Evolutionary conservation across 345 rosid species (phyloP).

Genomic region (Populus ilicifolia): DNA sequence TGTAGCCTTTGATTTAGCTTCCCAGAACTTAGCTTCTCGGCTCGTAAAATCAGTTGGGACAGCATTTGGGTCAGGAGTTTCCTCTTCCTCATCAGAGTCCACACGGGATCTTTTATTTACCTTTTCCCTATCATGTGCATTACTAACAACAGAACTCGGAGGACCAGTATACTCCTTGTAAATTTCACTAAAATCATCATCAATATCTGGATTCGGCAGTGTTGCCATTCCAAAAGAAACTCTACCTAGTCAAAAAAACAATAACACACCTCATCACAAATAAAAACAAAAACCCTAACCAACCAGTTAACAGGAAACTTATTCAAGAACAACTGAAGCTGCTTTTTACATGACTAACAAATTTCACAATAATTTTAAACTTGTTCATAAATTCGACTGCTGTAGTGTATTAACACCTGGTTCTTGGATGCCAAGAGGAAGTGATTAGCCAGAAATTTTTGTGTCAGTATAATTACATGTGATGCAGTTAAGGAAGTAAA

Average conservation of each 20-base stretch:
- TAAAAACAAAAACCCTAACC: neutral
- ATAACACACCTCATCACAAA: neutral
- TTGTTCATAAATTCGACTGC: neutral
- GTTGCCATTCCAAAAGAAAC: constrained; percentile 50
- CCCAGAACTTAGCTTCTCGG: constrained; percentile 98
- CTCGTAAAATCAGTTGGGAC: constrained; percentile 98
- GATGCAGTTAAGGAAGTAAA: neutral
- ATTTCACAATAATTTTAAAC: neutral
- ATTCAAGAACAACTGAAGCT: neutral
- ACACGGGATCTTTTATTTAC: constrained; percentile 49
- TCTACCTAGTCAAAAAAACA: neutral
- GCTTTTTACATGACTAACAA: neutral
- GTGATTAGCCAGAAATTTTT: no score
- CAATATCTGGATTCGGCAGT: constrained; percentile 66
- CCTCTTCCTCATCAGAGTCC: constrained; percentile 72
- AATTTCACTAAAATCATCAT: constrained; percentile 90
- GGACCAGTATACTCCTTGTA: constrained; percentile 99
- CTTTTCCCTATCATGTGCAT: constrained; percentile 47
- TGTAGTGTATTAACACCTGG: neutral
- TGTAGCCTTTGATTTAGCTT: constrained; percentile 96
- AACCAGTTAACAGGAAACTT: neutral
- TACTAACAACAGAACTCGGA: constrained; percentile 31
- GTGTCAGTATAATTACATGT: neutral
- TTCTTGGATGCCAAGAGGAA: neutral
- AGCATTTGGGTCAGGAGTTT: constrained; percentile 81